Percentiles rank a stretch among this genome's conserved stretches.
phyloP scores from a whole-genome alignment of 164 flowering plant species.

The Vitis amurensis region DNA sequence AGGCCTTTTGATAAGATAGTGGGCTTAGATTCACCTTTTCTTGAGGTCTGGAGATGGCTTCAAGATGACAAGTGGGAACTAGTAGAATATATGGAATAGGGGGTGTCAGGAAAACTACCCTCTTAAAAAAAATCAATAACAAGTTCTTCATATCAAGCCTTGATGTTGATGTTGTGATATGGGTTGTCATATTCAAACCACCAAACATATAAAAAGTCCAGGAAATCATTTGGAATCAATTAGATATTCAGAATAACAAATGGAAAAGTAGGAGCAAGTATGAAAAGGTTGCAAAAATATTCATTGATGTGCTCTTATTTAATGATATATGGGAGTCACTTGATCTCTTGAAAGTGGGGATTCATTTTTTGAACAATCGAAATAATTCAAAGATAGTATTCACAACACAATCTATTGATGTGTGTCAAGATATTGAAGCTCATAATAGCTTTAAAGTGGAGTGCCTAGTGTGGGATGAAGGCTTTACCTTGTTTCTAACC shows the following conservation, averaged over 20 bases:
- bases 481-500: constrained; percentile 12
- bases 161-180: background rate
- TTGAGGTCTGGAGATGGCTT: too few relatives aligned
- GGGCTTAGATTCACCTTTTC: too few relatives aligned
- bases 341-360: background rate
- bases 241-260: background rate
- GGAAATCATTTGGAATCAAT: background rate
- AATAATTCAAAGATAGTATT: constrained; percentile 9
- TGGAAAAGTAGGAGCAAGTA: background rate
- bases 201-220: background rate
- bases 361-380: background rate
- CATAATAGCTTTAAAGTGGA: constrained; percentile 6
- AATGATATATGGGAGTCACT: constrained; percentile 12
- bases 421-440: constrained; percentile 17
- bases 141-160: too few relatives aligned
- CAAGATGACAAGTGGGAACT: too few relatives aligned
- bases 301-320: constrained; percentile 1
- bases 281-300: background rate
- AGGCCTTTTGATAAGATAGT: too few relatives aligned
- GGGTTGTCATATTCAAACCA: background rate
- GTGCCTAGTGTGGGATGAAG: constrained; percentile 3
- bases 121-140: too few relatives aligned
- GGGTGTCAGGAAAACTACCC: too few relatives aligned
- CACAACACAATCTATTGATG: constrained; percentile 5
- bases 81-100: too few relatives aligned